Base-by-base conservation (phyloP, 345 rosid species). In the Leavenworthia alabamica region DNA sequence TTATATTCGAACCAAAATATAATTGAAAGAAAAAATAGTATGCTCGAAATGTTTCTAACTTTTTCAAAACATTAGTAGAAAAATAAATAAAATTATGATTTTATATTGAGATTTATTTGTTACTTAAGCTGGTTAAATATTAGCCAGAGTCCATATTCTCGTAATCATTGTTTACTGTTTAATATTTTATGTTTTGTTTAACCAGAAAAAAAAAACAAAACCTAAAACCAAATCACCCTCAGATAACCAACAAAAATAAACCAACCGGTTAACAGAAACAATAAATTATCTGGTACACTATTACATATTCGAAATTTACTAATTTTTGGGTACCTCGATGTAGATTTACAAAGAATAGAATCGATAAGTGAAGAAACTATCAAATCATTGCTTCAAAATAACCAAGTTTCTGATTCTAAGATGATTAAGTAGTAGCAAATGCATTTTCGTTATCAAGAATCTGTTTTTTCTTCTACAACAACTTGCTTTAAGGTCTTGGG, bases 401-500 rank as follows among this genome's bases (percentile, higher is more conserved):
- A 20, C 32, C 35, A 35, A 60, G 55, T 14, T 14, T 33, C 55
- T 33, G 24, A 33, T 24, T 66, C 39, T 19, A 56, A 27, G 54
- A 46, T 60, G 28, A 43, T 4, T 29, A 28, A 14, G 57, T 12
- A 62, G 17, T 17, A n/a, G 29, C 63, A 57, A 57, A 41, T 41
- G 24, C 23, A n/a, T 37, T 31, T 39, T 33, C 53, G n/a, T n/a
- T 65, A 27, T 84, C 77, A 86, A 59, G 96, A 73, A 50, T 79
- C 90, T 53, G 81, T 67, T 72, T 66, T 81, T 54, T 70, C 77
- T 48, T 86, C 93, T 15, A 75, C 60, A 31, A 80, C 41, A 62
- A 85, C 72, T 67, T 82, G 83, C 67, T 76, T 64, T n/a, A 86
- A 81, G 62, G 64, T 79, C 69, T 81, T 94, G 1, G 91, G 72